Percentiles rank a stretch among this genome's conserved stretches.
These are phyloP conservation scores for Daedalea quercina DNA, from an alignment of 768 basidiomycete species.

Conservation along the genomic window DNA sequence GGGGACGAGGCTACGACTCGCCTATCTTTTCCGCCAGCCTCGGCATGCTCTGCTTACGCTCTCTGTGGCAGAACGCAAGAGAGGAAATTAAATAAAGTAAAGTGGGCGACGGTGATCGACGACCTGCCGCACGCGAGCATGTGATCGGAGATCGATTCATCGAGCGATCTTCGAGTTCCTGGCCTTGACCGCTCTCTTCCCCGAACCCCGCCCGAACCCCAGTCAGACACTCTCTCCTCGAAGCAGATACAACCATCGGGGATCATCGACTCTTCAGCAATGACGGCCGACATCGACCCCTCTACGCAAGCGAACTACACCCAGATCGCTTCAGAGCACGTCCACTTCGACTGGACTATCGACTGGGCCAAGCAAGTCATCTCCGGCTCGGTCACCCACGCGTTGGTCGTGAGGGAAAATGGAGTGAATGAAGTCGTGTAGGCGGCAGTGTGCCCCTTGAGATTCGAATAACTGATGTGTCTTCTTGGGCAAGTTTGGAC, in stretches of 20 bases:
- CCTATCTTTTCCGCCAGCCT: constrained; percentile 43
- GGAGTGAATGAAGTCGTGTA: constrained; percentile 57
- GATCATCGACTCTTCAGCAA: no score
- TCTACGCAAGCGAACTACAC: constrained; percentile 80
- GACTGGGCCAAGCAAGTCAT: constrained; percentile 63
- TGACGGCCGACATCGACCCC: constrained; percentile 37
- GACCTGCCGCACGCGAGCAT: background rate
- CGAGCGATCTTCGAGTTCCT: background rate
- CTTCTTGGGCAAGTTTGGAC: constrained; percentile 50
- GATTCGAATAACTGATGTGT: background rate
- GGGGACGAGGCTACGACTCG: constrained; percentile 18
- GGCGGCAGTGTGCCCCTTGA: constrained; percentile 11
- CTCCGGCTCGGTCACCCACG: constrained; percentile 59
- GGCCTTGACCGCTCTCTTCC: no score
- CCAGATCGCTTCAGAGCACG: constrained; percentile 56
- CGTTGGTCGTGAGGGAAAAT: constrained; percentile 46
- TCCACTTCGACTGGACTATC: constrained; percentile 72
- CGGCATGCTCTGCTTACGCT: no score
- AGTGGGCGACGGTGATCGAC: background rate
- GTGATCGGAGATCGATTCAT: constrained; percentile 2
- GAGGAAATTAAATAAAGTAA: no score
- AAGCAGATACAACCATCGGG: background rate
- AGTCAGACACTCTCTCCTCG: no score
- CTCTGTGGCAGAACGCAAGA: no score
- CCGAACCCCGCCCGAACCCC: no score